Base-by-base conservation (phyloP, 305 asterid genomes). In the Fraxinus velutina region DNA sequence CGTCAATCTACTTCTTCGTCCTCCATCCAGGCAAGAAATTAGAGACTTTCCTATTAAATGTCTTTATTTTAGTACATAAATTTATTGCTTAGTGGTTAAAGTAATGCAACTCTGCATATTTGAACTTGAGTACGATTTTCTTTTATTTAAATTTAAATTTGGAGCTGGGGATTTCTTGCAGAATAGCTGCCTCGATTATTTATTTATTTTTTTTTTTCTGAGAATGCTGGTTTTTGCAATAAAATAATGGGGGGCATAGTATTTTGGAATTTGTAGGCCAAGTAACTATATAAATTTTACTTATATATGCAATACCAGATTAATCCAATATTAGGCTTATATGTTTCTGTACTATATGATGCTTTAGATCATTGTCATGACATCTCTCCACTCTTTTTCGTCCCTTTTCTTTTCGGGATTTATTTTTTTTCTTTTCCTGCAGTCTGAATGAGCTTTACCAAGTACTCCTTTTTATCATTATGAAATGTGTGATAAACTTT, bases 11-110 rank as follows among this genome's bases (percentile, higher is more conserved):
- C 90, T 37, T 77, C 87, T 62, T 78, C 94, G 50, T 87, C 95
- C 75, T 84, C 83, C 75, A 86, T 91, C 73, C 94, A 92, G 94
- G 97, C 82, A 87, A 78, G 80, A 47, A 22, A 8, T 42, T 33
- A 44, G 24, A 34, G 42, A 36, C 52, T 73, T 32, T 10, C 13
- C 39, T 60, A 4, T 1, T 2, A 24, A 5, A 44, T 30, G 33
- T 66, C 39, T 32, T 4, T 29, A 74, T 79, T 10, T 42, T 72
- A 0, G 13, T 33, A 6, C 62, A 47, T 57, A 15, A 39, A 6
- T 76, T 37, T 12, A 75, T 64, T 10, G 66, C 33, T 0, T 15
- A 42, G 30, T 60, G 9, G 15, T 27, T 79, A 10, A 29, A 21
- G 27, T 21, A 24, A 22, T 13, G 44, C 47, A n/a, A 33, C 4